phyloP scores from a whole-genome alignment of 208 protist species.

The Leptomonas pyrrhocoris region DNA sequence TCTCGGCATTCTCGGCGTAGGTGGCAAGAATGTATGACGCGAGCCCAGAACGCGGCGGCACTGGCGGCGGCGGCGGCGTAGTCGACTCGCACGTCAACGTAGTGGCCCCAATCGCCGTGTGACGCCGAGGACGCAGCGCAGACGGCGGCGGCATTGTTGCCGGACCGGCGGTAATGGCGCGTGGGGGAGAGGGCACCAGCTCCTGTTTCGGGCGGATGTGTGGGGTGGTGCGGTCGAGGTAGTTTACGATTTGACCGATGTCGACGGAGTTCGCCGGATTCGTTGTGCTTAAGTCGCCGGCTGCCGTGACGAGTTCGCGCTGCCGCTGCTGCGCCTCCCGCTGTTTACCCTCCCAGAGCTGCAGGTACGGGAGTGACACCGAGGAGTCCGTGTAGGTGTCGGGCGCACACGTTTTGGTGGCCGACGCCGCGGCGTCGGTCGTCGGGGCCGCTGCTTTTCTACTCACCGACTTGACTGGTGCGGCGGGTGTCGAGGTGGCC shows the following conservation, averaged over 20 bases:
- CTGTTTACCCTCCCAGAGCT: constrained; percentile 24
- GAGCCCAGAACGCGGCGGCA: constrained; percentile 33
- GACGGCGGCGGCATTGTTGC: background rate
- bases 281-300: background rate
- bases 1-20: constrained; percentile 9
- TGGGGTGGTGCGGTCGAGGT: constrained; percentile 10
- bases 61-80: constrained; percentile 16
- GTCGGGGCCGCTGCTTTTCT: background rate
- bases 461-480: background rate
- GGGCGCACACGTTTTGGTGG: background rate
- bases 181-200: background rate
- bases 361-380: constrained; percentile 17
- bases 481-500: background rate
- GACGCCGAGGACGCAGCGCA: background rate
- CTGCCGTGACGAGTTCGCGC: background rate
- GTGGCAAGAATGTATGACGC: constrained; percentile 27
- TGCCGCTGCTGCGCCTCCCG: constrained; percentile 3
- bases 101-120: constrained; percentile 18
- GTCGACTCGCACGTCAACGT: background rate
- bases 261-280: background rate
- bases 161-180: background rate
- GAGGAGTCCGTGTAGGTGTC: background rate
- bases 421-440: background rate
- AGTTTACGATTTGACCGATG: constrained; percentile 13
- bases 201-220: background rate